Base-by-base conservation (phyloP, 2,329 filamentous ascomycete species). In the Leptographium wingfieldii region DNA sequence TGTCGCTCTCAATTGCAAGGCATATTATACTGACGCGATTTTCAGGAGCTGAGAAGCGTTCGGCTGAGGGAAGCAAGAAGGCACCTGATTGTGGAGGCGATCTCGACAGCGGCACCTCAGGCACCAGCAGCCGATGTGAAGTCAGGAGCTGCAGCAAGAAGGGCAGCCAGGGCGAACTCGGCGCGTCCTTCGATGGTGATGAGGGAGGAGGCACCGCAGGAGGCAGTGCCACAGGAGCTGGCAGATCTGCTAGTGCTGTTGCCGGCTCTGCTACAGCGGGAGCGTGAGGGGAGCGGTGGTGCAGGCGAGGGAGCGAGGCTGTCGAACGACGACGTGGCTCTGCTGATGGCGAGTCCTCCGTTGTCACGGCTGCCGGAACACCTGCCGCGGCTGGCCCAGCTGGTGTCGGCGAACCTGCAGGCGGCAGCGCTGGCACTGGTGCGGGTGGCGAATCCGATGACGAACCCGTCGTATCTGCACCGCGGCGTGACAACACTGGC, bases 381-480 rank as follows among this genome's bases (percentile, higher is more conserved):
- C 55, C 73, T 85, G 56, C 77, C 80, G 0, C 65, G 71, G 1
- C 71, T 85, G 22, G 69, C 74, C 0, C 66, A 70, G 2, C 69
- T 82, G 5, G 62, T 84, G 22, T 81, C 80, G 3, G 66, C 72
- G 0, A 71, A 73, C n/a, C 73, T 86, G 0, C 77, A 78, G 59
- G 67, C 72, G 1, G 74, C 76, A 16, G 80, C 81, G 31, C 70
- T 76, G 16, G 66, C 72, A 19, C 72, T 83, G 29, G 74, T 78
- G 1, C 76, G 80, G 48, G 71, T 80, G 40, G 68, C 74, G 3
- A 73, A 76, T 63, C 78, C 79, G 1, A 71, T 71, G 19, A 80
- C 77, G 0, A 81, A 81, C 68, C 73, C 79, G 0, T 80, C 80
- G 25, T 81, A 75, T 66, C 71, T 84, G n/a, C 82, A 85, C 71